A percentile compares a stretch with the other conserved stretches of the same genome.
These are phyloP conservation scores for Pyrrhoderma lamaoense DNA, from an alignment of 1,284 basidiomycete species.

Conservation along the genomic window DNA sequence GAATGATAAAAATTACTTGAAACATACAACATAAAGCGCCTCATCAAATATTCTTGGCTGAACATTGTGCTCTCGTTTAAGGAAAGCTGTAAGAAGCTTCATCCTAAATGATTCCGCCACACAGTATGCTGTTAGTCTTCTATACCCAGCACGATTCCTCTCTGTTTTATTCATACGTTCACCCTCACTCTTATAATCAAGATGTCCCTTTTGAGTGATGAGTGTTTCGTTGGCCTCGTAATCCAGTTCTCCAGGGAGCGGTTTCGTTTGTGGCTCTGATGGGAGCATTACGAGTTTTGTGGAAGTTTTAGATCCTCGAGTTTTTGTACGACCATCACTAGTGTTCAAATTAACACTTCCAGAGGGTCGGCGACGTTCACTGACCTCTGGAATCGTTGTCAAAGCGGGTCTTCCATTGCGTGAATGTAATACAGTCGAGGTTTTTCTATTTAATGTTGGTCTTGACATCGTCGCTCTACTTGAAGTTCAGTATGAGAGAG, in stretches of 20 bases:
- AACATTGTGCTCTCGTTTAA: slow-evolving; percentile 92
- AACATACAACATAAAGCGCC: slow-evolving; percentile 81
- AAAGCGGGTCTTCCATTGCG: slow-evolving; percentile 11
- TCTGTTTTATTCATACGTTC: slow-evolving; percentile 78
- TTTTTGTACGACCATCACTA: slow-evolving; percentile 29
- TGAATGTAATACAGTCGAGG: slow-evolving; percentile 7
- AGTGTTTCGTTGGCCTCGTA: slow-evolving; percentile 53
- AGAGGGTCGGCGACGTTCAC: slow-evolving; percentile 15
- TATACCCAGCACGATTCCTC: slow-evolving; percentile 66
- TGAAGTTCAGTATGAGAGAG: too few species aligned
- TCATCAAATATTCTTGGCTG: slow-evolving; percentile 87
- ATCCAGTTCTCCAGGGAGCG: slow-evolving; percentile 46
- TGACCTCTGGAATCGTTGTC: slow-evolving; percentile 15
- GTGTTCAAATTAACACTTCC: not conserved
- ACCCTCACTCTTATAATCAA: slow-evolving; percentile 69
- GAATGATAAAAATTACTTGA: not conserved
- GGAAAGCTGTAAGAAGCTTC: slow-evolving; percentile 73
- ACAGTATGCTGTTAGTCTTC: slow-evolving; percentile 81
- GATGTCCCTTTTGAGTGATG: slow-evolving; percentile 34
- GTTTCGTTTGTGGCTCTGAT: slow-evolving; percentile 84
- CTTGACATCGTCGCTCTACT: slow-evolving; percentile 9
- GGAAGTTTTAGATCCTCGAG: slow-evolving; percentile 84
- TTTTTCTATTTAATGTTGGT: slow-evolving; percentile 5
- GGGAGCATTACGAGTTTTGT: slow-evolving; percentile 90
- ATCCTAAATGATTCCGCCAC: slow-evolving; percentile 78